phyloP scores from a whole-genome alignment of 164 flowering plant species.

The Annona cherimola region DNA sequence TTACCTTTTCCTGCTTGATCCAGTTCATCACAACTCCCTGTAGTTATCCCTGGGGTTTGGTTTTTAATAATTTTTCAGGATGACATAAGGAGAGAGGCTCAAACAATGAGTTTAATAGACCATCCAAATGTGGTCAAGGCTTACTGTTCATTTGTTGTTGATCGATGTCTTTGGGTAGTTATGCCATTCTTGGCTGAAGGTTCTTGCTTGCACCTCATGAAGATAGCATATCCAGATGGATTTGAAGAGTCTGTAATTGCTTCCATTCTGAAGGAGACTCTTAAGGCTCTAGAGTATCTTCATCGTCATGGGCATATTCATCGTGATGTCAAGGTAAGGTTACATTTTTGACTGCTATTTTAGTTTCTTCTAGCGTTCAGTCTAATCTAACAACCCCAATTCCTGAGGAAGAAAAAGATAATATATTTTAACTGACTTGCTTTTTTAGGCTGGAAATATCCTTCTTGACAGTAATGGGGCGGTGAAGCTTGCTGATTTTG shows the following conservation, averaged over 20 bases:
- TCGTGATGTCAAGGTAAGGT: slow-evolving; percentile 87
- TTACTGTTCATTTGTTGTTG: slow-evolving; percentile 89
- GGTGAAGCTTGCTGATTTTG: slow-evolving; percentile 95
- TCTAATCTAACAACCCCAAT: not conserved
- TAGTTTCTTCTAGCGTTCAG: not conserved
- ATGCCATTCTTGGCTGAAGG: slow-evolving; percentile 99
- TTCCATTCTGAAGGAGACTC: slow-evolving; percentile 82
- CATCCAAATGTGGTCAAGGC: slow-evolving; percentile 92
- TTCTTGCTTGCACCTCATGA: slow-evolving; percentile 94
- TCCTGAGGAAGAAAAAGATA: not conserved
- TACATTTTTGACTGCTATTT: not conserved
- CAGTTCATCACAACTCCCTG: not conserved
- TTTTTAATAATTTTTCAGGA: slow-evolving; percentile 39
- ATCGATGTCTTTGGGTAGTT: slow-evolving; percentile 82
- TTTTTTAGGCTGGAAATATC: slow-evolving; percentile 88
- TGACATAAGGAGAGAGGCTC: slow-evolving; percentile 89
- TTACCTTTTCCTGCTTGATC: not conserved
- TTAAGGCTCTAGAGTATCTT: slow-evolving; percentile 87
- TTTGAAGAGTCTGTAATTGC: slow-evolving; percentile 86
- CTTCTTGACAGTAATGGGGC: slow-evolving; percentile 71
- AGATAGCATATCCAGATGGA: slow-evolving; percentile 86
- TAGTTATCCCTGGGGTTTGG: not conserved
- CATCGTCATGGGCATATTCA: slow-evolving; percentile 97
- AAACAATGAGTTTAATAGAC: slow-evolving; percentile 93
- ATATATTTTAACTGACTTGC: slow-evolving; percentile 5